phyloP scores from a whole-genome alignment of 352 stramenopile species.

The Pythium oligandrum region DNA sequence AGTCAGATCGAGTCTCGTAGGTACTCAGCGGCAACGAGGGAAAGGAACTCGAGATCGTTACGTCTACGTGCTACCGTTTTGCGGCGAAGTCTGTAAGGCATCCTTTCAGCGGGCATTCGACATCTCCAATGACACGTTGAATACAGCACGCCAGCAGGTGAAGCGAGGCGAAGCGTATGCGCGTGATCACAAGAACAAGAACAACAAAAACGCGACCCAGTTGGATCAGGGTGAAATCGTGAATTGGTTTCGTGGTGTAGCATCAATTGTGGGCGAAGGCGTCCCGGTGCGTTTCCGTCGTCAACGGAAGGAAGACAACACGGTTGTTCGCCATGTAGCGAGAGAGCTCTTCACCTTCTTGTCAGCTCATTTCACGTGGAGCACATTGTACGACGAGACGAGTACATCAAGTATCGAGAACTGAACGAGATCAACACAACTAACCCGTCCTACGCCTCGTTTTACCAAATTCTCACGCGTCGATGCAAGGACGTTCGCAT shows the following conservation, averaged over 20 bases:
- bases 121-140: conserved; percentile 4
- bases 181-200: not conserved
- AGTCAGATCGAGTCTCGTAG: not conserved
- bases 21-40: not conserved
- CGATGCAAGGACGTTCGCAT: conserved; percentile 7
- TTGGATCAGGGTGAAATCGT: not conserved
- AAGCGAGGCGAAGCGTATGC: not conserved
- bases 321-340: not conserved
- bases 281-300: conserved; percentile 1
- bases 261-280: not conserved
- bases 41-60: not conserved
- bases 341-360: conserved; percentile 1
- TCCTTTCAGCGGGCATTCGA: conserved; percentile 2
- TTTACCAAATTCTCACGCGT: not conserved
- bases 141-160: too few relatives aligned
- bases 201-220: not conserved
- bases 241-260: not conserved
- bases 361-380: conserved; percentile 2
- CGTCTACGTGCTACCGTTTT: conserved; percentile 1
- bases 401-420: too few relatives aligned
- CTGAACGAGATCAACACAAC: too few relatives aligned
- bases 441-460: not conserved
- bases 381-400: not conserved
- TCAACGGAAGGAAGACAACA: not conserved
- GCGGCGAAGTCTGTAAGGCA: not conserved